A percentile compares a stretch with the other conserved stretches of the same genome.
phyloP scores from a whole-genome alignment of 805 yeast genomes.

The Starmera dryadoides region DNA sequence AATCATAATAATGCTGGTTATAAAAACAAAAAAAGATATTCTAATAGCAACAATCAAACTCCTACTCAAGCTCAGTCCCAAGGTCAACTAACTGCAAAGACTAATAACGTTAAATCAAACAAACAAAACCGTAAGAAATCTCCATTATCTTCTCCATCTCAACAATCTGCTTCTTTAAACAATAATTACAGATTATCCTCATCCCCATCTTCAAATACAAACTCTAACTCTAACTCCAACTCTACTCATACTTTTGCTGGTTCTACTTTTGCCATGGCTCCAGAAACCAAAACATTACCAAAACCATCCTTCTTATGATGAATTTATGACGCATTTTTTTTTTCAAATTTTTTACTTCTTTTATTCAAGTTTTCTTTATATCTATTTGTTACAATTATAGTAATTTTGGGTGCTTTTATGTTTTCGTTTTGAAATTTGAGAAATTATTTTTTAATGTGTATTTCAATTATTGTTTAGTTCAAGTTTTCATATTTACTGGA shows the following conservation, averaged over 20 bases:
- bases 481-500: neutral
- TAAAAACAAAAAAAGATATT: neutral
- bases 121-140: neutral
- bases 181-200: neutral
- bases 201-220: neutral
- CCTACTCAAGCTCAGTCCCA: neutral
- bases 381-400: no score
- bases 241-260: slow-evolving; percentile 6
- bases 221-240: neutral
- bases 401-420: neutral
- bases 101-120: neutral
- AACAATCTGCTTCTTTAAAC: neutral
- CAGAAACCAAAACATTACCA: slow-evolving; percentile 9
- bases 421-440: neutral
- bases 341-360: no score
- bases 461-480: neutral
- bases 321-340: no score
- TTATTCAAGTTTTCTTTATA: no score
- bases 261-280: slow-evolving; percentile 4
- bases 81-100: neutral
- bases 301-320: slow-evolving; percentile 11
- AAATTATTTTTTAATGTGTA: neutral
- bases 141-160: neutral
- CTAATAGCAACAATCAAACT: no score
- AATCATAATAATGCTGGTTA: neutral